Evolutionary conservation across 495 filamentous ascomycete species (phyloP), one percentile per base, ranked within the genome.

Genomic region (Opeltia flavorubescens): DNA sequence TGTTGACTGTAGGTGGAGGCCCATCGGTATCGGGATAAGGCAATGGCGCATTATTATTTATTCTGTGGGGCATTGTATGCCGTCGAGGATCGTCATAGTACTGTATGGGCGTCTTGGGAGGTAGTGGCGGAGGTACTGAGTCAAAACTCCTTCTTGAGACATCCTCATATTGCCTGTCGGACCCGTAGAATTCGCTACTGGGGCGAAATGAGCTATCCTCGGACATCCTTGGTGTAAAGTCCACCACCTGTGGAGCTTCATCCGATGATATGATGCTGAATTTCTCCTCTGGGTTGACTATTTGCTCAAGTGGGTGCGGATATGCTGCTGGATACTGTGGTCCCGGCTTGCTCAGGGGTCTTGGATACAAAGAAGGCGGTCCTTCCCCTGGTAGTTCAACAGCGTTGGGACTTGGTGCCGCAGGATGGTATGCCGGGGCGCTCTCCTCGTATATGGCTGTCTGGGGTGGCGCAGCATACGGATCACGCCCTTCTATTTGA

Each of bases 1-100:
- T 77, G 53, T 94, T 89, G 4, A 93, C 86, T 11, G 69, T 62
- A 1, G 88, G 88, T 28, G 87, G 86, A 11, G 81, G 81, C n/a
- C 83, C 84, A 48, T 93, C 85, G 46, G 78, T 74, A 35, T 79
- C 66, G 0, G 88, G 88, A 61, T 95, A 94, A 9, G 88, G 88
- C 44, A 81, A 66, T 17, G 64, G 62, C 13, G 59, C 44, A 29
- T 48, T 36, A 35, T 57, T 55, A 36, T 67, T 51, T 8, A 50
- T 18, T 18, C 29, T 44, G 4, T 13, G 42, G 8, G 42, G 42
- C 29, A 33, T 30, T 13, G 42, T 44, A 30, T 44, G 46, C 55
- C 55, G 48, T 54, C 56, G 60, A 38, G 50, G 49, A 38, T 62
- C 47, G 29, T 63, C 58, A 2, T 66, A 66, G 42, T 69, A 80